Base-by-base conservation (phyloP, 495 filamentous ascomycete species). In the Aspergillus sparsus region DNA sequence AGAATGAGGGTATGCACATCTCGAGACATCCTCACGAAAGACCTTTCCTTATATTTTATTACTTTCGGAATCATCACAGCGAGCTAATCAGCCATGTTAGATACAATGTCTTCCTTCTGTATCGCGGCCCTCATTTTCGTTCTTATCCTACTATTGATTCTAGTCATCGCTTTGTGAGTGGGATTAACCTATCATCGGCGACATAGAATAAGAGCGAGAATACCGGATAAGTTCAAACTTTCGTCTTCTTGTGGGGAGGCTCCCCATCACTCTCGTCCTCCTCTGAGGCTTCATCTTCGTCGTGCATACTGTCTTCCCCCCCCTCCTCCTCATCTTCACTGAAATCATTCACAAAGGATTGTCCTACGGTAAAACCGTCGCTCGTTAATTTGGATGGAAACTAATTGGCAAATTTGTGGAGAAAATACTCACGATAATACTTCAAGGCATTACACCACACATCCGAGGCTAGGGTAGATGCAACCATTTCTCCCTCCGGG, bases 41-140 rank as follows among this genome's bases (percentile, higher is more conserved):
- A 8, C 33, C 12, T 13, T 56, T 67, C 10, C 49, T 53, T 41
- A 53, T 62, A 50, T 46, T 45, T 49, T 49, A 34, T 49, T 45
- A 27, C n/a, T 42, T 27, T 18, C 16, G 13, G 7, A 41, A 10
- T 27, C 16, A 32, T 47, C 6, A 47, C n/a, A n/a, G 15, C n/a
- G 66, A 62, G 57, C 74, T 78, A 66, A 78, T 62, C 60, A 59
- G 69, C 69, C 55, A 57, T 44, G 49, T 55, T 75, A 91, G 88
- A 91, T 79, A 83, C 84, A 52, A 81, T 87, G 80, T 97, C 92
- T 60, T 90, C 91, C 68, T 97, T 93, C 74, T 98, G 92, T 74
- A 97, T 98, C 63, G 90, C 78, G 12, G 67, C 93, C 13, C 80
- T 97, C 63, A 94, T 96, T 49, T 82, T 91, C 56, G 89, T 94